A percentile compares a stretch with the other conserved stretches of the same genome.
phyloP scores from a whole-genome alignment of 352 stramenopile species.

The Globisporangium lucens region DNA sequence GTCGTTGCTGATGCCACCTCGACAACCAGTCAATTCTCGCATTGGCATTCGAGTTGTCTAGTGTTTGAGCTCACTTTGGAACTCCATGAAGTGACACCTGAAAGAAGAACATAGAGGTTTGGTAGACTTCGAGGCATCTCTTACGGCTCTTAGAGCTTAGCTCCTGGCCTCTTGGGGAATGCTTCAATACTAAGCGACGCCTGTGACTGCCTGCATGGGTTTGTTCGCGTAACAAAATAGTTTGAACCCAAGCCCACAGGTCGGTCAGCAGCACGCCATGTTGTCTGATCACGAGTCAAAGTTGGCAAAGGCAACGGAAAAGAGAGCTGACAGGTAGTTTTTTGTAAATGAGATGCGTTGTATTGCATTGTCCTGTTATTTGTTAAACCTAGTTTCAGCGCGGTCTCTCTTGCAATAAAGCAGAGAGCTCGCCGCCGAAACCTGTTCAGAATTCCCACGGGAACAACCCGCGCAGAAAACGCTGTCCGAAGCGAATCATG shows the following conservation, averaged over 20 bases:
- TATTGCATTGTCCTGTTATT: conserved; percentile 30
- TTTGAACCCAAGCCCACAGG: neutral
- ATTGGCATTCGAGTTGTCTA: neutral
- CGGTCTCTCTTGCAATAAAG: neutral
- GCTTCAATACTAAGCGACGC: neutral
- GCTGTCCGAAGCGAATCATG: conserved; percentile 7
- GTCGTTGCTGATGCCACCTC: neutral
- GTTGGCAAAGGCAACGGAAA: too few species aligned
- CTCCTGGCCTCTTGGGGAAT: neutral
- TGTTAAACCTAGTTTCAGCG: conserved; percentile 22
- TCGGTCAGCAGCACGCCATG: neutral
- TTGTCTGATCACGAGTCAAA: neutral
- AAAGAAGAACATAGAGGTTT: neutral
- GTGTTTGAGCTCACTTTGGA: neutral
- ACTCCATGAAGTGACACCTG: neutral
- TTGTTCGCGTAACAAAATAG: neutral
- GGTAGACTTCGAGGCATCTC: neutral
- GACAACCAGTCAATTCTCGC: neutral
- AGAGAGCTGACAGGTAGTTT: neutral
- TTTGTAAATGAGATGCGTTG: conserved; percentile 13
- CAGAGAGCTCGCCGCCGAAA: conserved; percentile 9
- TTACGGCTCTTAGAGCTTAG: too few species aligned
- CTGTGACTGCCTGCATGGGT: neutral
- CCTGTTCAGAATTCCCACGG: neutral
- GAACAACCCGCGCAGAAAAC: conserved; percentile 13